Percentiles rank a stretch among this genome's conserved stretches.
These are phyloP conservation scores for Copromyces sp. DNA, from an alignment of 495 filamentous ascomycete genomes.

Conservation along the genomic window DNA sequence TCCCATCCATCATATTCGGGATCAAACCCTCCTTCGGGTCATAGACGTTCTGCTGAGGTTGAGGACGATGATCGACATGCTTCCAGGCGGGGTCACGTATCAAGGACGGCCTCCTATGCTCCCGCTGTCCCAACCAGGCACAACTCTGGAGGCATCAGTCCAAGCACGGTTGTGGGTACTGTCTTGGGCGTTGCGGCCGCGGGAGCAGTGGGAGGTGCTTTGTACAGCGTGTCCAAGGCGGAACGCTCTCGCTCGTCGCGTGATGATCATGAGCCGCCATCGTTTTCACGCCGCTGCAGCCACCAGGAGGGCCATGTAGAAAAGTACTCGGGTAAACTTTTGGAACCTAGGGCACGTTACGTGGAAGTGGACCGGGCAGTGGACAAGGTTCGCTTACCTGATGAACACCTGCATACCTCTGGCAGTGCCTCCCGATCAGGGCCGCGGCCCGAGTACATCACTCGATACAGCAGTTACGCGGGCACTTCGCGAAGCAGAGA, in stretches of 20 bases:
- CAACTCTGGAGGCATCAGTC: slow-evolving; percentile 27
- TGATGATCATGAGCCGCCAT: slow-evolving; percentile 26
- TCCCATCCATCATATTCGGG: not conserved
- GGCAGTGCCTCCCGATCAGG: slow-evolving; percentile 12
- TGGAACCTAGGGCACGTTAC: slow-evolving; percentile 24
- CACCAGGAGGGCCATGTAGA: slow-evolving; percentile 23
- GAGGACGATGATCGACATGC: not conserved
- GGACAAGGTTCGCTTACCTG: slow-evolving; percentile 21
- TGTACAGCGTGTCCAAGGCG: slow-evolving; percentile 59
- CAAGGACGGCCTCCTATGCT: slow-evolving; percentile 16
- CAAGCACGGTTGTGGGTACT: slow-evolving; percentile 41
- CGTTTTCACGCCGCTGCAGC: slow-evolving; percentile 27
- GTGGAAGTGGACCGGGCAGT: slow-evolving; percentile 23
- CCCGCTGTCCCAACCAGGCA: slow-evolving; percentile 22
- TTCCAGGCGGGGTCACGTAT: not conserved
- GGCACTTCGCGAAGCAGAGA: slow-evolving; percentile 27
- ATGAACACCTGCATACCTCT: slow-evolving; percentile 18
- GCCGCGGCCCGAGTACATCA: slow-evolving; percentile 23
- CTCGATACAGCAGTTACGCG: slow-evolving; percentile 25
- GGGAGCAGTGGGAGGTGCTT: slow-evolving; percentile 61
- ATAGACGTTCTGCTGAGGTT: not conserved
- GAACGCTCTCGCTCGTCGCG: slow-evolving; percentile 38
- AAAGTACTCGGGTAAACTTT: not conserved
- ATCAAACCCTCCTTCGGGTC: not conserved
- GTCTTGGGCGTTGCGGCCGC: slow-evolving; percentile 64